A percentile compares a stretch with the other conserved stretches of the same genome.
Evolutionary conservation across 441 rosid species (phyloP).

Genomic region (Erodium trifolium): DNA sequence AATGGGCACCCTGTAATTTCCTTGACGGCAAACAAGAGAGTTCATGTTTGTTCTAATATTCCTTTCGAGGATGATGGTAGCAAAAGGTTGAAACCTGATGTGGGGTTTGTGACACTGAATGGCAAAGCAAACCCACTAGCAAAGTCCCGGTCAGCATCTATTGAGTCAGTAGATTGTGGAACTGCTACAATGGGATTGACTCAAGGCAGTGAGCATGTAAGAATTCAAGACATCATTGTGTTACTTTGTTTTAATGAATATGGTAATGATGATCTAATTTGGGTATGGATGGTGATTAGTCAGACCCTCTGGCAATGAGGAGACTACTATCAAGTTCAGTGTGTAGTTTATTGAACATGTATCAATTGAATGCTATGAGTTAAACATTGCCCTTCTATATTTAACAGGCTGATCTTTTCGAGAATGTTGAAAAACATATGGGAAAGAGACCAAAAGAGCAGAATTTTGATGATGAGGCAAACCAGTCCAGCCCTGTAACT

Average conservation of each 20-base stretch:
- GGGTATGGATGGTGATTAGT: too few relatives aligned
- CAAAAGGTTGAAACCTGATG: conserved; percentile 16
- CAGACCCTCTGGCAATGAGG: too few relatives aligned
- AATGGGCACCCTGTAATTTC: conserved; percentile 8
- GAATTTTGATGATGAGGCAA: conserved; percentile 20
- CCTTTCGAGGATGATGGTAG: conserved; percentile 19
- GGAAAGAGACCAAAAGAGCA: conserved; percentile 20
- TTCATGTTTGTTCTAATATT: conserved; percentile 13
- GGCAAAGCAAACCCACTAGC: conserved; percentile 15
- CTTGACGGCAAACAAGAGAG: conserved; percentile 1
- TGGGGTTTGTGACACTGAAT: conserved; percentile 17
- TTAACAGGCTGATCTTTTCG: conserved; percentile 11
- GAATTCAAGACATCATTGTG: conserved; percentile 12
- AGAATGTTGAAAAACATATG: conserved; percentile 30
- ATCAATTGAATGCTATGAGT: background rate
- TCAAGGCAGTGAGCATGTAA: conserved; percentile 34
- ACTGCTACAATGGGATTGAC: conserved; percentile 18
- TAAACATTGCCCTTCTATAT: background rate
- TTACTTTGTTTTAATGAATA: background rate
- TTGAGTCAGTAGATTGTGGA: conserved; percentile 19
- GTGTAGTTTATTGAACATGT: background rate
- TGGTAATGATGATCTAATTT: too few relatives aligned
- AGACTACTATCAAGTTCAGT: too few relatives aligned
- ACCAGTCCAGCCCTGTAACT: conserved; percentile 19
- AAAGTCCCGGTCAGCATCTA: conserved; percentile 8